These are phyloP conservation scores for Glebionis coronaria DNA, from an alignment of 129 eudicot species.

Conservation along the genomic window DNA sequence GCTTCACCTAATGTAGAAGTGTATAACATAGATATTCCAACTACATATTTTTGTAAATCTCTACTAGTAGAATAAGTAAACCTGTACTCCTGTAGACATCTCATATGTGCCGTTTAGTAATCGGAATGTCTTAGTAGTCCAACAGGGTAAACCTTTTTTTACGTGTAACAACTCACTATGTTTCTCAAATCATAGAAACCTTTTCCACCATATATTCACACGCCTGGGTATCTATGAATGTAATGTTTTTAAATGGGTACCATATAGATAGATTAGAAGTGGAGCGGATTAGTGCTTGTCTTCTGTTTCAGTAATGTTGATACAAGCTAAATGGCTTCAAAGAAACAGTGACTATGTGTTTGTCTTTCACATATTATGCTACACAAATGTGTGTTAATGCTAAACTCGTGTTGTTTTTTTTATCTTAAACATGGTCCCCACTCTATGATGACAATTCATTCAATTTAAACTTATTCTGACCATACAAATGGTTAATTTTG, in stretches of 20 bases:
- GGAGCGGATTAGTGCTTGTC: not conserved
- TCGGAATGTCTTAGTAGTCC: not conserved
- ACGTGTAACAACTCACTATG: constrained; percentile 6
- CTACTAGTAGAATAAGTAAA: not conserved
- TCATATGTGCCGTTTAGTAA: not conserved
- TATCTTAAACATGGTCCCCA: too few species aligned
- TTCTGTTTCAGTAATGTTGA: constrained; percentile 1
- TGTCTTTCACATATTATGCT: too few species aligned
- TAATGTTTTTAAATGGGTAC: constrained; percentile 7
- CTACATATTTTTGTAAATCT: not conserved
- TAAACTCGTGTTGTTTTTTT: too few species aligned
- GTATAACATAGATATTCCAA: not conserved
- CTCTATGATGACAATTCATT: too few species aligned
- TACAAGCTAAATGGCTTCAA: not conserved
- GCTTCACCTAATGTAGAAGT: not conserved
- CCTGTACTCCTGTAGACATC: too few species aligned
- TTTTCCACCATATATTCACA: not conserved
- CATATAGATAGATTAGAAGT: constrained; percentile 4
- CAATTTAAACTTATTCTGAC: too few species aligned
- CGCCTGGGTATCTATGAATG: not conserved
- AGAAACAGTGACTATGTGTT: not conserved
- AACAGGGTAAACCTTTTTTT: too few species aligned
- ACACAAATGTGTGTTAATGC: too few species aligned
- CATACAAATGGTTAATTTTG: too few species aligned
- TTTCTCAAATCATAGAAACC: not conserved